A percentile compares a stretch with the other conserved stretches of the same genome.
Conservation (phyloP, 164 flowering plant genomes). For the Santalum album region DNA sequence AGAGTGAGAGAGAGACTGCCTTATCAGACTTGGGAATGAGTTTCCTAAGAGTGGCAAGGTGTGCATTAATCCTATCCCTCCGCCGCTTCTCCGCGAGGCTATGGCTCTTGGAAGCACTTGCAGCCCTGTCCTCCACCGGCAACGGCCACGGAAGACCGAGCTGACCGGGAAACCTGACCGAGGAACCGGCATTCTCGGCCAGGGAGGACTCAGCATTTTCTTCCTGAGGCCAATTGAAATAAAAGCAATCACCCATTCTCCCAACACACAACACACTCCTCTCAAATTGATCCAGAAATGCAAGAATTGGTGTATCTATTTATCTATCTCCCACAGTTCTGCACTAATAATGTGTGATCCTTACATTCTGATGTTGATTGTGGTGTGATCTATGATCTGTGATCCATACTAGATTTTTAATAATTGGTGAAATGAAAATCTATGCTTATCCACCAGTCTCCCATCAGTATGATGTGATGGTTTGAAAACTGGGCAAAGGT, state of each 20-base stretch:
- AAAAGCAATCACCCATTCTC: slow-evolving; percentile 23
- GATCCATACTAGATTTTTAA: neutral
- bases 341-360: slow-evolving; percentile 17
- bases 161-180: slow-evolving; percentile 14
- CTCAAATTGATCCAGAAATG: neutral
- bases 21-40: slow-evolving; percentile 62
- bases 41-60: slow-evolving; percentile 54
- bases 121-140: slow-evolving; percentile 20
- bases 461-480: neutral
- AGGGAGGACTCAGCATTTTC: slow-evolving; percentile 13
- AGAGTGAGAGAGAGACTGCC: slow-evolving; percentile 24
- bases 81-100: slow-evolving; percentile 81
- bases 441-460: slow-evolving; percentile 17
- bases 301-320: neutral
- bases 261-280: neutral
- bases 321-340: slow-evolving; percentile 1
- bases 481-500: neutral
- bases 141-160: slow-evolving; percentile 13
- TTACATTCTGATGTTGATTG: slow-evolving; percentile 21
- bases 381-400: slow-evolving; percentile 19
- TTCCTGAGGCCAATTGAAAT: slow-evolving; percentile 21
- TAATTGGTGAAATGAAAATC: slow-evolving; percentile 25
- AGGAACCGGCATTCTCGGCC: slow-evolving; percentile 15
- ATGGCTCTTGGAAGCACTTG: slow-evolving; percentile 47
- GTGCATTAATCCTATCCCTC: slow-evolving; percentile 63